phyloP scores from a whole-genome alignment of 371 early-diverging fungal species.

The Dipsacomyces acuminosporus region DNA sequence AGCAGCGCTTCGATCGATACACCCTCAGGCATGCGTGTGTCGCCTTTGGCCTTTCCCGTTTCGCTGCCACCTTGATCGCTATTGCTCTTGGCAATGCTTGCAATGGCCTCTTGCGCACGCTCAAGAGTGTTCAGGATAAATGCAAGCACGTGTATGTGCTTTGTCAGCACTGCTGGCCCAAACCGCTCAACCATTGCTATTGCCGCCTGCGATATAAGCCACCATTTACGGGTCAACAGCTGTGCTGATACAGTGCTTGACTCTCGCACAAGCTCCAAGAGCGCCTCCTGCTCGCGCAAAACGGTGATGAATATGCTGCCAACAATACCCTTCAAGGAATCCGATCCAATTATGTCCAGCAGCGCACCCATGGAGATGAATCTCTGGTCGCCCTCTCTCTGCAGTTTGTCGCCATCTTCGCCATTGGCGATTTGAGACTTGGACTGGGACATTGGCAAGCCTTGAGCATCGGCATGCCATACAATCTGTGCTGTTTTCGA shows the following conservation, averaged over 20 bases:
- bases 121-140: constrained; percentile 70
- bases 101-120: constrained; percentile 8
- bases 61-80: no score
- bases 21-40: no score
- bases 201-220: constrained; percentile 37
- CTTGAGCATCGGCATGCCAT: constrained; percentile 6
- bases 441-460: no score
- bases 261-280: constrained; percentile 19
- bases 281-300: constrained; percentile 63
- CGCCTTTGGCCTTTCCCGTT: no score
- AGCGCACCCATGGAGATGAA: constrained; percentile 53
- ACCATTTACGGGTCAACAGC: constrained; percentile 23
- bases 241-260: background rate
- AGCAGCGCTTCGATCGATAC: background rate
- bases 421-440: no score
- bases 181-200: constrained; percentile 34
- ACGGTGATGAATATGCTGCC: constrained; percentile 74
- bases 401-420: constrained; percentile 32
- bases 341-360: constrained; percentile 55
- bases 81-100: background rate
- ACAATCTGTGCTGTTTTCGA: background rate
- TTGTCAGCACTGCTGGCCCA: constrained; percentile 71
- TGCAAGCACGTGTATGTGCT: constrained; percentile 70
- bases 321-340: constrained; percentile 54
- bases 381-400: constrained; percentile 48